phyloP scores from a whole-genome alignment of 257 asterid species.

The Capsicum chinense region DNA sequence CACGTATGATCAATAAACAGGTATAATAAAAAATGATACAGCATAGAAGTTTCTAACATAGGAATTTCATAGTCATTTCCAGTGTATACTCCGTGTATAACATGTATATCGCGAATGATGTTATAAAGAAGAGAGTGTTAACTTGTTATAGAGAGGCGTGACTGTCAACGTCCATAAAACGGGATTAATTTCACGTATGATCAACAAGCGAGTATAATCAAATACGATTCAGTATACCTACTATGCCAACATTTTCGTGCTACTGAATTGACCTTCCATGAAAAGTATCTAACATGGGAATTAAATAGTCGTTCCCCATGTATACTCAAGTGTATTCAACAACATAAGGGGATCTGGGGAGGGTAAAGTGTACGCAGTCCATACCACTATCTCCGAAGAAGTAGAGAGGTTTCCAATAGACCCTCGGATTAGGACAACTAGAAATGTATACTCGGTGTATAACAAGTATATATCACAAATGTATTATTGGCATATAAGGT shows the following conservation, averaged over 20 bases:
- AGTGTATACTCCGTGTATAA: too few relatives aligned
- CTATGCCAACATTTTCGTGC: neutral
- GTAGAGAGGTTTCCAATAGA: too few relatives aligned
- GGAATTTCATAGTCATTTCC: too few relatives aligned
- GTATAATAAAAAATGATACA: neutral
- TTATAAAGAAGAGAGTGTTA: neutral
- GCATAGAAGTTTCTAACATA: too few relatives aligned
- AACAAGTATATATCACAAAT: neutral
- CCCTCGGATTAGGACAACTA: too few relatives aligned
- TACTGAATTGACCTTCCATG: neutral
- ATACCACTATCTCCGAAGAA: too few relatives aligned
- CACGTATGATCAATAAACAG: neutral
- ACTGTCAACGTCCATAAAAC: neutral
- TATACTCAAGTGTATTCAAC: neutral
- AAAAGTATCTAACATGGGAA: neutral
- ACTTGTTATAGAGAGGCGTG: neutral
- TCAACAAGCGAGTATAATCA: neutral
- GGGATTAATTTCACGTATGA: neutral
- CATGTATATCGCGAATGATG: neutral
- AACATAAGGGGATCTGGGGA: too few relatives aligned
- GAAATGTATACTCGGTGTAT: neutral
- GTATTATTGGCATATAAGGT: neutral
- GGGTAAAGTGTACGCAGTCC: too few relatives aligned
- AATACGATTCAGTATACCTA: neutral
- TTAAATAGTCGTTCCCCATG: neutral